phyloP scores from a whole-genome alignment of 2,329 filamentous ascomycete genomes.

The Penicillium janthinellum region DNA sequence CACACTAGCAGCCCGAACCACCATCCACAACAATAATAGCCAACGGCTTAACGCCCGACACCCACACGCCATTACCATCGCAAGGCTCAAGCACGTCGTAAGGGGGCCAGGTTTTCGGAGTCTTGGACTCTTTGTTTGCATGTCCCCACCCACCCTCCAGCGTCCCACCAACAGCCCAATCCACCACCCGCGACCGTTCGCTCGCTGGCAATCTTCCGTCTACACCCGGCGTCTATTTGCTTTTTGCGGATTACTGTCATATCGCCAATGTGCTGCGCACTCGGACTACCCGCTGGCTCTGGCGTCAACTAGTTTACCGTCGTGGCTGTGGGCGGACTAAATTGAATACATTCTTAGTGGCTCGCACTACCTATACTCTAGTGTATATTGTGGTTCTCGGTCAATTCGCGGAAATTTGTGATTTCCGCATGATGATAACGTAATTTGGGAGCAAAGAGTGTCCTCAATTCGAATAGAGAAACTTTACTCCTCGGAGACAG shows the following conservation, averaged over 20 bases:
- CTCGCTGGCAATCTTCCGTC: background rate
- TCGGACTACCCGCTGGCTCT: background rate
- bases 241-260: constrained; percentile 1
- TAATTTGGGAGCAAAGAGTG: background rate
- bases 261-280: background rate
- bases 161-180: background rate
- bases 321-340: background rate
- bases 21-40: background rate
- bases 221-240: background rate
- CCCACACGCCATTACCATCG: background rate
- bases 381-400: background rate
- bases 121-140: constrained; percentile 14
- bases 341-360: background rate
- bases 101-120: constrained; percentile 3
- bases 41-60: background rate
- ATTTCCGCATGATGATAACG: background rate
- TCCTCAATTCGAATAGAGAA: no score
- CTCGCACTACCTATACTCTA: background rate
- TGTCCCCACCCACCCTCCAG: background rate
- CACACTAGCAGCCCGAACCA: background rate
- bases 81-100: background rate
- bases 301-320: background rate
- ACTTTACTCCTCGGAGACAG: no score
- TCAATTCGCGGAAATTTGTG: background rate
- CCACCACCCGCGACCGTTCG: background rate